Evolutionary conservation across 164 flowering plant species (phyloP), one percentile per base, ranked within the genome.

Genomic region (Cinnamomum chago): DNA sequence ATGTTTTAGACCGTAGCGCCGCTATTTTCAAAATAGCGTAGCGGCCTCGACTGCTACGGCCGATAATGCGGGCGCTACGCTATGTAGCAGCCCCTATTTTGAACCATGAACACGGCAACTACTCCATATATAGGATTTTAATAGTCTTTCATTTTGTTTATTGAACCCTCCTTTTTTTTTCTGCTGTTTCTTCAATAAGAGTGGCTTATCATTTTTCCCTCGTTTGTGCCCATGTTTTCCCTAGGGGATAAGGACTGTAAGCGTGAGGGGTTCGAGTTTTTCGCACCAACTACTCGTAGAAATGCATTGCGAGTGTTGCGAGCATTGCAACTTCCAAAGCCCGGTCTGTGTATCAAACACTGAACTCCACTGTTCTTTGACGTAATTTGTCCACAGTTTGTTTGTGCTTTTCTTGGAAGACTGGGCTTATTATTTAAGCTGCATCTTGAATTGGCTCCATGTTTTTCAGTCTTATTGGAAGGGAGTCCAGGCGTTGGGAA

Each of bases 401-500:
- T 18, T n/a, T 20, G 24, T 70, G 33, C 3, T 65, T 25, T 73
- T 65, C 22, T 30, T 72, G 33, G 18, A 28, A 11, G 35, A 52
- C 30, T 55, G 22, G 47, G 62, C 7, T 62, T 18, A 14, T 62
- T 58, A 18, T 10, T 64, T 35, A 23, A 3, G 11, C 28, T 30
- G 74, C 58, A 33, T 70, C 50, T 71, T 68, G 70, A 10, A 30
- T 70, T 12, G n/a, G 50, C n/a, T 9, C 28, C 72, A 5, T 82
- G 28, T 52, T 70, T 70, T 79, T 24, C 83, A 94, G 97, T 96
- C 60, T 77, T 96, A 70, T 75, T 96, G 85, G 98, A 96, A 85
- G 99, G 99, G 60, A 96, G 99, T 76, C 98, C 99, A 20, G 99
- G 99, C 50, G 99, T 96, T 79, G 99, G 99, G 52, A 96, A 96